Percentiles rank a stretch among this genome's conserved stretches.
Conservation (phyloP, 495 filamentous ascomycete species). For the Lophium mytilinum region DNA sequence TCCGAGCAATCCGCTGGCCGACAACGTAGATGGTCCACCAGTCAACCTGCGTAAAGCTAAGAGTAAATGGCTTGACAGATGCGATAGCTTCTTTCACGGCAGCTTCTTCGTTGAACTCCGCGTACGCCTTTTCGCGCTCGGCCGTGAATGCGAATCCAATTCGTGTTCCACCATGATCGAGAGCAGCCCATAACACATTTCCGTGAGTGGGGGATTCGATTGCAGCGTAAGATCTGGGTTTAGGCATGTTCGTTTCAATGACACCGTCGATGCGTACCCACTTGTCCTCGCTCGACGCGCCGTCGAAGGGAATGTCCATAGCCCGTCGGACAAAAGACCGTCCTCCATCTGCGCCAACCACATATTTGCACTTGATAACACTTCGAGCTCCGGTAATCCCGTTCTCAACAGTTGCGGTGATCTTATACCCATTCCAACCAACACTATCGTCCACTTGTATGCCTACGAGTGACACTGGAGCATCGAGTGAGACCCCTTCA, state of each 20-base stretch:
- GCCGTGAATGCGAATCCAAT: constrained; percentile 49
- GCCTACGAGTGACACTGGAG: constrained; percentile 25
- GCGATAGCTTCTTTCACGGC: constrained; percentile 39
- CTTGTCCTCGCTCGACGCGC: constrained; percentile 37
- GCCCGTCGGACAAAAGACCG: constrained; percentile 38
- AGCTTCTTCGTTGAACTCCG: constrained; percentile 35
- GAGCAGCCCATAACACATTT: constrained; percentile 43
- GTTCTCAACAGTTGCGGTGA: constrained; percentile 26
- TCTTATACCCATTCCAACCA: constrained; percentile 20
- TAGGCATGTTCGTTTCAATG: constrained; percentile 45
- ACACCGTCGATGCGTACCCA: constrained; percentile 45
- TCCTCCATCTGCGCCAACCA: constrained; percentile 44
- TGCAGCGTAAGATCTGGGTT: constrained; percentile 38
- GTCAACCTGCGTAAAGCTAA: constrained; percentile 41
- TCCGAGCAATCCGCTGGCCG: constrained; percentile 43
- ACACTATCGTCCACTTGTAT: constrained; percentile 28
- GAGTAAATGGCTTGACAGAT: constrained; percentile 39
- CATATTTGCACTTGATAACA: constrained; percentile 34
- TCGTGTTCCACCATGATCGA: constrained; percentile 42
- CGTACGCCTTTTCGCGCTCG: constrained; percentile 37
- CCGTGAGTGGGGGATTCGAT: constrained; percentile 46
- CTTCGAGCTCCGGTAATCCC: constrained; percentile 14
- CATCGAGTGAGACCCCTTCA: constrained; percentile 24
- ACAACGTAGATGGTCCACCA: constrained; percentile 55
- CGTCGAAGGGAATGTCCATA: constrained; percentile 39